Evolutionary conservation across 139 green algal genomes (phyloP), one percentile per base, ranked within the genome.

Genomic region (Nannochloris sp.): DNA sequence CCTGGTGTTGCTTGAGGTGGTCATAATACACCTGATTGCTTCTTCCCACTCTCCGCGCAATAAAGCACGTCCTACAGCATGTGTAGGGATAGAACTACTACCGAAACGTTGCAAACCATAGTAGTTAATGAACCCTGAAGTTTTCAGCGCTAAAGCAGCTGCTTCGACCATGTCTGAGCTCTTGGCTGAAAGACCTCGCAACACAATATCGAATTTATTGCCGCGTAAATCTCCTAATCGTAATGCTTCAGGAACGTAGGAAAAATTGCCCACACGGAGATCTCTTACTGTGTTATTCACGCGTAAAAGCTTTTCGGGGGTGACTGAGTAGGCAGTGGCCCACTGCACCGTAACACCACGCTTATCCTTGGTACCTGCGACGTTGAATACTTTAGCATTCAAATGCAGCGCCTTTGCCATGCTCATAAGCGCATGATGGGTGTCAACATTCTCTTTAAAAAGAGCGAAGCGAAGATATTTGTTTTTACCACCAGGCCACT

Each of bases 61-160:
- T 69, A 97, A 72, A 24, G 70, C 71, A 27, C 46, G 60, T 2
- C 90, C 90, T 14, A 95, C 74, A 72, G 69, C 67, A 73, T 98
- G 91, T 0, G 92, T 98, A 13, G 82, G 61, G 14, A 79, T 61
- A 2, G 45, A 64, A 9, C 82, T 82, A 1, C 53, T 87, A 53
- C 93, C 93, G 74, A 99, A 99, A 10, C 93, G 81, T 77, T 99
- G 91, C 69, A 95, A 74, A 0, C 92, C 92, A 69, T 88, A 97
- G 68, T 97, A 97, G 76, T 97, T 97, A 57, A 97, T 73, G 69
- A 97, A 97, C 35, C 92, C 92, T 1, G 35, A 60, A 2, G 31
- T 32, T 0, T 62, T 61, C 19, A 96, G 38, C 3, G 59, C 64
- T 30, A 72, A 58, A 19, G 80, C 82, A 6, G 80, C 78, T 3